These are phyloP conservation scores for Peltaster fructicola DNA, from an alignment of 2,329 filamentous ascomycete genomes.

Conservation along the genomic window DNA sequence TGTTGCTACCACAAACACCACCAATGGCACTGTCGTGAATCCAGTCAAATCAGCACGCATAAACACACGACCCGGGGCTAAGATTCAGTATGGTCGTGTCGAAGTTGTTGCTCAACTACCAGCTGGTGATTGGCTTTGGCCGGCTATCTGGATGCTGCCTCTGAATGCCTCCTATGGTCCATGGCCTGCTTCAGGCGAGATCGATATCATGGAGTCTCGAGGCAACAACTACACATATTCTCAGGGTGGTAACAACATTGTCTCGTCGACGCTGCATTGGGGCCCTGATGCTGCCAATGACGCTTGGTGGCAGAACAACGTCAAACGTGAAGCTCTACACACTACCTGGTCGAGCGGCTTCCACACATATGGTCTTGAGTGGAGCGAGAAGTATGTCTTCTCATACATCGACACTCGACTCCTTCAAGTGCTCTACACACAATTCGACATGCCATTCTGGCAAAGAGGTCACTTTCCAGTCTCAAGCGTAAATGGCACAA, in stretches of 20 bases:
- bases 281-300: conserved; percentile 56
- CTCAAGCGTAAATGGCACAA: conserved; percentile 19
- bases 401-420: conserved; percentile 70
- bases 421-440: conserved; percentile 63
- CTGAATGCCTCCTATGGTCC: conserved; percentile 51
- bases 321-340: conserved; percentile 57
- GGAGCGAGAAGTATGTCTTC: conserved; percentile 77
- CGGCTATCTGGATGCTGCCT: conserved; percentile 82
- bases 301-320: conserved; percentile 69
- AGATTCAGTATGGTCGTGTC: conserved; percentile 64
- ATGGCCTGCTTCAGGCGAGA: conserved; percentile 69
- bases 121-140: conserved; percentile 73
- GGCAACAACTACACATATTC: conserved; percentile 65
- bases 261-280: conserved; percentile 67
- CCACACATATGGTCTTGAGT: conserved; percentile 69
- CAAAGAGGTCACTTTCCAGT: conserved; percentile 21
- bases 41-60: conserved; percentile 64
- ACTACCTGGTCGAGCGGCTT: conserved; percentile 51
- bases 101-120: conserved; percentile 66
- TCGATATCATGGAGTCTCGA: conserved; percentile 64
- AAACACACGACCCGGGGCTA: conserved; percentile 51
- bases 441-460: conserved; percentile 23
- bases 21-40: conserved; percentile 59
- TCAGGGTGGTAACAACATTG: conserved; percentile 65
- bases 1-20: conserved; percentile 55